These are phyloP conservation scores for Tillandsia fasciculata DNA, from an alignment of 176 grass and related monocot genomes.

Conservation along the genomic window DNA sequence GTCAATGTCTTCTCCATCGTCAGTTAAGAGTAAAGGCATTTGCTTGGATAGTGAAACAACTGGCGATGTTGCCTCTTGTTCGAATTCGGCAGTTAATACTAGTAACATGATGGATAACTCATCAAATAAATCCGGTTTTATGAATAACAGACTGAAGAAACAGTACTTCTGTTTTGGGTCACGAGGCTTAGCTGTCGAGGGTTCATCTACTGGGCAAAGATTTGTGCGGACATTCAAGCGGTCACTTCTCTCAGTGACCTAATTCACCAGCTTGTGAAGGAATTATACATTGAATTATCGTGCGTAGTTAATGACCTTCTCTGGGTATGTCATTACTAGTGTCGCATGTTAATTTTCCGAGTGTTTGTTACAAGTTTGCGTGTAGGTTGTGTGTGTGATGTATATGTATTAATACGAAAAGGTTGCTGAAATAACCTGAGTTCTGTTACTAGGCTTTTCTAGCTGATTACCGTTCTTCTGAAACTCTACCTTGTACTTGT, in stretches of 20 bases:
- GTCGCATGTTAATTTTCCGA: no score
- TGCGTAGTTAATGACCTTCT: no score
- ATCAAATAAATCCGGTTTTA: conserved; percentile 24
- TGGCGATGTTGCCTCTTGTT: conserved; percentile 54
- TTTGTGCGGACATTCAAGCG: conserved; percentile 47
- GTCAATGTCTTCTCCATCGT: conserved; percentile 25
- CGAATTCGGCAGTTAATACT: conserved; percentile 36
- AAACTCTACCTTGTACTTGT: no score
- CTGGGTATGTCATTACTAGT: no score
- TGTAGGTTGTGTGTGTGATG: no score
- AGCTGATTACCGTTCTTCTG: no score
- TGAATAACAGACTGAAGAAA: conserved; percentile 60
- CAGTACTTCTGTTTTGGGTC: conserved; percentile 71
- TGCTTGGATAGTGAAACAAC: conserved; percentile 30
- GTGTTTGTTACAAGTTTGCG: no score
- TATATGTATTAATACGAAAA: no score
- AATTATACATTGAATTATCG: not conserved
- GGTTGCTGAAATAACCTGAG: no score
- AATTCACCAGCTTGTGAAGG: conserved; percentile 15
- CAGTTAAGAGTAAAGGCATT: conserved; percentile 46
- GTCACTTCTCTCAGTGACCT: conserved; percentile 39
- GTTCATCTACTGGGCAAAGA: conserved; percentile 41
- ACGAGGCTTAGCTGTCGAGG: conserved; percentile 54
- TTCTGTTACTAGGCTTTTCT: no score
- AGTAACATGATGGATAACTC: conserved; percentile 13